Conservation (phyloP, 805 yeast genomes). For the Priceomyces medius region DNA sequence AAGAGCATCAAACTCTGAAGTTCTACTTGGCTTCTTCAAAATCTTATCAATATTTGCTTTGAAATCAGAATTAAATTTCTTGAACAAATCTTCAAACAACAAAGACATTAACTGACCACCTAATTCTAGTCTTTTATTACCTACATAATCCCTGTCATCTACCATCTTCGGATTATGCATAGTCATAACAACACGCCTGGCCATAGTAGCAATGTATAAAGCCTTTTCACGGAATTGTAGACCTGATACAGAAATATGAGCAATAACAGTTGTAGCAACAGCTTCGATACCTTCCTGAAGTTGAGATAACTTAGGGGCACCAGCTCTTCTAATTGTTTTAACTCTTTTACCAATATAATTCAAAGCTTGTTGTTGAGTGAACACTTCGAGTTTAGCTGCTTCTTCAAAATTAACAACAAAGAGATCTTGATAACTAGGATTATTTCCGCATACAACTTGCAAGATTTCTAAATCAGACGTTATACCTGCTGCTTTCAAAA, state of each 20-base stretch:
- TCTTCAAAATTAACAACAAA: conserved; percentile 94
- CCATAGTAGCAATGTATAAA: conserved; percentile 91
- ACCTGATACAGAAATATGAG: conserved; percentile 84
- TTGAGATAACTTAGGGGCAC: conserved; percentile 73
- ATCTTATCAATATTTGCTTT: conserved; percentile 93
- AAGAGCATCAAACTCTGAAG: conserved; percentile 92
- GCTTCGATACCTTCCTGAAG: conserved; percentile 97
- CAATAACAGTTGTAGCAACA: conserved; percentile 91
- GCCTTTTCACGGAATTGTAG: conserved; percentile 93
- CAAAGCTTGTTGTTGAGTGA: conserved; percentile 91
- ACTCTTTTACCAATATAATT: conserved; percentile 89
- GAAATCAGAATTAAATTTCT: conserved; percentile 92
- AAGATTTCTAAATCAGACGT: conserved; percentile 89
- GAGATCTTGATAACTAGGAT: conserved; percentile 84
- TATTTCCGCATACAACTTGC: conserved; percentile 91
- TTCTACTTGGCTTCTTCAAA: conserved; percentile 88
- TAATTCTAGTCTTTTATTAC: conserved; percentile 93
- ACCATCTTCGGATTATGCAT: conserved; percentile 92
- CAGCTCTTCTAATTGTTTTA: conserved; percentile 85
- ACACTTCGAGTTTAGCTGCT: conserved; percentile 78
- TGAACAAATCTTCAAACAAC: conserved; percentile 93
- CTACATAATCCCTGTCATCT: conserved; percentile 98
- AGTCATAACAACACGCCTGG: conserved; percentile 93
- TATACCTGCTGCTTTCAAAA: conserved; percentile 91
- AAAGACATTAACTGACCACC: conserved; percentile 97